A percentile compares a stretch with the other conserved stretches of the same genome.
Evolutionary conservation across 2,329 filamentous ascomycete genomes (phyloP).

Genomic region (Teratosphaeria gauchensis): DNA sequence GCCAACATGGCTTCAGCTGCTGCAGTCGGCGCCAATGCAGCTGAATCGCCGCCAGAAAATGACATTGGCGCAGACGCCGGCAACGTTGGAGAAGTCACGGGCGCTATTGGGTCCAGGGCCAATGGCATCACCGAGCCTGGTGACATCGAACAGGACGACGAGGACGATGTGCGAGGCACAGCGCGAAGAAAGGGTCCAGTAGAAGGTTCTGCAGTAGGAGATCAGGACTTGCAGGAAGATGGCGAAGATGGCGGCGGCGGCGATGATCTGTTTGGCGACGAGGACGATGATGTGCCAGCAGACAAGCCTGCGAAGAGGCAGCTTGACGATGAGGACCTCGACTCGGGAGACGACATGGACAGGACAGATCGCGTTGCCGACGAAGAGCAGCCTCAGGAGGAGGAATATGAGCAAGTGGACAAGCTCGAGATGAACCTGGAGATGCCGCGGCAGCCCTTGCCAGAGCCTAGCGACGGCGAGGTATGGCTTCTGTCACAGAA

Average conservation of each 20-base stretch:
- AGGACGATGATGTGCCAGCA: conserved; percentile 22
- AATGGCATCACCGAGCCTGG: conserved; percentile 8
- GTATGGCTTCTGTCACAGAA: conserved; percentile 33
- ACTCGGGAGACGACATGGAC: conserved; percentile 53
- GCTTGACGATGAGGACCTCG: conserved; percentile 54
- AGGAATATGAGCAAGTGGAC: conserved; percentile 26
- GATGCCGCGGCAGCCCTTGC: conserved; percentile 59
- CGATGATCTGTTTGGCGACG: conserved; percentile 39
- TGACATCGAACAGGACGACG: conserved; percentile 15
- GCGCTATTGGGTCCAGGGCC: conserved; percentile 20
- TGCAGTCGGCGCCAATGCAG: conserved; percentile 23
- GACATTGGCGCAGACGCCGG: conserved; percentile 22
- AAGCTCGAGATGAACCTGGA: conserved; percentile 53
- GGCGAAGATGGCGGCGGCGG: conserved; percentile 27
- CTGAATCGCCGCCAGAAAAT: conserved; percentile 14
- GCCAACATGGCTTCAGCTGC: conserved; percentile 28
- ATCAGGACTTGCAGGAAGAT: conserved; percentile 13
- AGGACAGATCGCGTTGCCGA: conserved; percentile 52
- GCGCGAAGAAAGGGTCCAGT: conserved; percentile 4
- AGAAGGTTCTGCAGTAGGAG: neutral
- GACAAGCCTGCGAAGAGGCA: conserved; percentile 9
- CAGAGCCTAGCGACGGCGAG: conserved; percentile 60
- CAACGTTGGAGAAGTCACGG: conserved; percentile 17
- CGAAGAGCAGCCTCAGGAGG: conserved; percentile 39
- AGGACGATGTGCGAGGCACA: conserved; percentile 9